phyloP scores from a whole-genome alignment of 805 yeast genomes.

The Candida sanyiensis region DNA sequence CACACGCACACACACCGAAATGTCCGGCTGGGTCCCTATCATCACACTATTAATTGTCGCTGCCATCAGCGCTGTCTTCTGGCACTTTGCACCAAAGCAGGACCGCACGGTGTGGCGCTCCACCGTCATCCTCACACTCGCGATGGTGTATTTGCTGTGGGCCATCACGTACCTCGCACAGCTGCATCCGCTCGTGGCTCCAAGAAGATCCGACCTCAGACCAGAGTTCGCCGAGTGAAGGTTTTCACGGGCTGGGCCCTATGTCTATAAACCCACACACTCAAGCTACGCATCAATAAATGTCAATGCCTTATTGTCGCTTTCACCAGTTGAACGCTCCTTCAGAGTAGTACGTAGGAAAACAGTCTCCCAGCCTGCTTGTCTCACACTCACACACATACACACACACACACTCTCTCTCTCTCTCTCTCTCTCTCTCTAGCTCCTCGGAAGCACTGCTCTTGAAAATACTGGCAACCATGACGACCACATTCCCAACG shows the following conservation, averaged over 20 bases:
- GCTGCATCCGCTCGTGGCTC: slow-evolving; percentile 86
- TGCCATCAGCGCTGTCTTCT: slow-evolving; percentile 57
- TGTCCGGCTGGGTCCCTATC: slow-evolving; percentile 43
- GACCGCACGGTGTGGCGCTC: slow-evolving; percentile 77
- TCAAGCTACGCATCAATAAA: too few relatives aligned
- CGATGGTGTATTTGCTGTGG: slow-evolving; percentile 86
- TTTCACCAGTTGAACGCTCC: not conserved
- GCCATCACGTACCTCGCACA: slow-evolving; percentile 85
- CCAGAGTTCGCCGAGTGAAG: slow-evolving; percentile 47
- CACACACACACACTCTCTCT: not conserved
- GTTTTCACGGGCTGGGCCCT: not conserved
- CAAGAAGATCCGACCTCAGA: slow-evolving; percentile 84
- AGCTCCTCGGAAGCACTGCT: too few relatives aligned
- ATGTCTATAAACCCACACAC: not conserved
- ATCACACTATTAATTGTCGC: slow-evolving; percentile 55
- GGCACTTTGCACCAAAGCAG: slow-evolving; percentile 83
- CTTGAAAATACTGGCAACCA: not conserved
- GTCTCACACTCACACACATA: not conserved
- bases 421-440: not conserved
- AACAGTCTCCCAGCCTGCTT: too few relatives aligned
- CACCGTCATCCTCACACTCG: slow-evolving; percentile 57
- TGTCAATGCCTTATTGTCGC: too few relatives aligned
- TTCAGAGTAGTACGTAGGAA: not conserved
- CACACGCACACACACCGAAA: slow-evolving; percentile 15
- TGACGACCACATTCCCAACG: too few relatives aligned